These are phyloP conservation scores for Diaporthe batatas DNA, from an alignment of 2,329 filamentous ascomycete genomes.

Conservation along the genomic window DNA sequence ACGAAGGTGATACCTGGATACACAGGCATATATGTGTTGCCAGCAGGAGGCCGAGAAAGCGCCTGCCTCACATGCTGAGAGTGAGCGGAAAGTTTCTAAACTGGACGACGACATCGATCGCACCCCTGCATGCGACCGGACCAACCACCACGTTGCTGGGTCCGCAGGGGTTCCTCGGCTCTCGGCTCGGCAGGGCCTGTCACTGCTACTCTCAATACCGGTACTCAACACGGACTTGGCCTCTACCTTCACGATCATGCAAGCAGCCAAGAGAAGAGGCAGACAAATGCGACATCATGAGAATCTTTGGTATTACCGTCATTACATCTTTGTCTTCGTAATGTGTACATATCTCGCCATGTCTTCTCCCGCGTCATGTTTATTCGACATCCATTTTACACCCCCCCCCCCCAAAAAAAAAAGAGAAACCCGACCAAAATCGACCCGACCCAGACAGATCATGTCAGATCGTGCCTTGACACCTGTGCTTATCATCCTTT, in stretches of 20 bases:
- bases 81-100: conserved; percentile 26
- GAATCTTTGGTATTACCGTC: conserved; percentile 12
- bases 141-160: conserved; percentile 29
- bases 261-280: background rate
- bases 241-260: background rate
- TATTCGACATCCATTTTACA: conserved; percentile 14
- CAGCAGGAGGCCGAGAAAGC: background rate
- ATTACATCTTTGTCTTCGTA: conserved; percentile 22
- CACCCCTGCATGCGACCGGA: conserved; percentile 17
- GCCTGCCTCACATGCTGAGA: conserved; percentile 27
- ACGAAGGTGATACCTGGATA: conserved; percentile 14
- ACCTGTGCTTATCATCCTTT: background rate
- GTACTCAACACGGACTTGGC: no score
- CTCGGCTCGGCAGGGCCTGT: conserved; percentile 17
- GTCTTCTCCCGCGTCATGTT: conserved; percentile 10
- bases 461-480: conserved; percentile 16
- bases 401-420: background rate
- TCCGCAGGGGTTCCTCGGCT: conserved; percentile 26
- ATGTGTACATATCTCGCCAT: conserved; percentile 4
- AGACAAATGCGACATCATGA: background rate
- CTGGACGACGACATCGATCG: conserved; percentile 16
- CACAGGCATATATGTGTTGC: conserved; percentile 14
- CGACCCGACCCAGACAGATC: background rate
- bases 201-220: background rate
- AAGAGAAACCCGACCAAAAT: background rate